A percentile compares a stretch with the other conserved stretches of the same genome.
Evolutionary conservation across 495 filamentous ascomycete genomes (phyloP).

Genomic region (Hypomontagnella monticulosa): DNA sequence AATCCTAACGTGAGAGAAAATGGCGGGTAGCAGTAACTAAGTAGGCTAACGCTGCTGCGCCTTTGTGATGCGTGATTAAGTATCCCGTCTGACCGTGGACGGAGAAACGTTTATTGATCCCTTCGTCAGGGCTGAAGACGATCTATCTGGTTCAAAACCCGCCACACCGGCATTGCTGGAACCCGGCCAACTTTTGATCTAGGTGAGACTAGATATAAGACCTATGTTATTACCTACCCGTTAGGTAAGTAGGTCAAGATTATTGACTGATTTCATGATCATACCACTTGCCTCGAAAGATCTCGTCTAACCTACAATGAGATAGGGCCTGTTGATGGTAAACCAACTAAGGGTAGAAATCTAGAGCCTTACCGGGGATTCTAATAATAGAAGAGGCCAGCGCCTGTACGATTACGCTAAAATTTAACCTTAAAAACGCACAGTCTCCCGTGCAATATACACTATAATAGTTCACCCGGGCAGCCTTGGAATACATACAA

Average conservation of each 20-base stretch:
- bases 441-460: slow-evolving; percentile 8
- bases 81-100: not conserved
- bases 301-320: too few relatives aligned
- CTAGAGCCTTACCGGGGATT: not conserved
- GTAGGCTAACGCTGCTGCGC: not conserved
- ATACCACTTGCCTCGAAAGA: too few relatives aligned
- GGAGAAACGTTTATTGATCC: slow-evolving; percentile 8
- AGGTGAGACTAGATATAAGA: not conserved
- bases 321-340: too few relatives aligned
- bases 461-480: not conserved
- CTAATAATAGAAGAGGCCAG: slow-evolving; percentile 17
- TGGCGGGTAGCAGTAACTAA: not conserved
- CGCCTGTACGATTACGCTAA: slow-evolving; percentile 8
- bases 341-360: too few relatives aligned
- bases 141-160: slow-evolving; percentile 4
- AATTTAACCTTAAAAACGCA: slow-evolving; percentile 32
- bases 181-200: not conserved
- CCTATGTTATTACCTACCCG: too few relatives aligned
- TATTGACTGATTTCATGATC: too few relatives aligned
- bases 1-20: slow-evolving; percentile 16
- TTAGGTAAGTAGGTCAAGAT: too few relatives aligned
- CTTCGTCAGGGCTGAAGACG: not conserved
- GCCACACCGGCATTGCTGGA: slow-evolving; percentile 5
- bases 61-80: not conserved
- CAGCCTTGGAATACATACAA: not conserved